Conservation (phyloP, 2,329 filamentous ascomycete genomes). For the Mycosphaerelloides madeirae region DNA sequence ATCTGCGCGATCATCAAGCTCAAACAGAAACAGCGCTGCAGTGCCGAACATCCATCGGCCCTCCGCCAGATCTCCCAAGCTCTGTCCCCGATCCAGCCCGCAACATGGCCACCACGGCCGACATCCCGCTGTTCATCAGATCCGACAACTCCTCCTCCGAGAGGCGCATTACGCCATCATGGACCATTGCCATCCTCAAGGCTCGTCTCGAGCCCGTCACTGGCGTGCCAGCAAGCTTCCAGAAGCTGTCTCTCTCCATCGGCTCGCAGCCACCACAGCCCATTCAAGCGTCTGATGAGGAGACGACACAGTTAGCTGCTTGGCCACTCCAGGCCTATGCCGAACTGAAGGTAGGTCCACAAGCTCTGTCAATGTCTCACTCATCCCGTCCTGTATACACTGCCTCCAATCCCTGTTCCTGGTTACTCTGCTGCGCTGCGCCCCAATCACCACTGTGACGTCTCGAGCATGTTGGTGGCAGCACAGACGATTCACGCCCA, state of each 20-base stretch:
- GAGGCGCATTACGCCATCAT: slow-evolving; percentile 85
- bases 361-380: slow-evolving; percentile 9
- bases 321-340: slow-evolving; percentile 70
- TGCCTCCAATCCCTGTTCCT: slow-evolving; percentile 4
- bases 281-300: slow-evolving; percentile 68
- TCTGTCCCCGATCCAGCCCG: neutral
- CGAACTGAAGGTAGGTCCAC: slow-evolving; percentile 68
- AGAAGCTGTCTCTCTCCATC: slow-evolving; percentile 68
- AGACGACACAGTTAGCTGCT: slow-evolving; percentile 57
- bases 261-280: slow-evolving; percentile 58
- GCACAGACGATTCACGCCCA: too few species aligned
- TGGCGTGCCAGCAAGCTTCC: slow-evolving; percentile 75
- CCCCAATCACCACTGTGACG: slow-evolving; percentile 1
- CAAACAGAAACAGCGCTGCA: neutral
- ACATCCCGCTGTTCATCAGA: slow-evolving; percentile 69
- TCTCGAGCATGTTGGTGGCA: slow-evolving; percentile 4
- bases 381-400: slow-evolving; percentile 12
- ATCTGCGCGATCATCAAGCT: too few species aligned
- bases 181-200: slow-evolving; percentile 81
- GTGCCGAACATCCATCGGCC: neutral
- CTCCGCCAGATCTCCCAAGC: neutral
- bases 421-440: slow-evolving; percentile 3
- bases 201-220: slow-evolving; percentile 87
- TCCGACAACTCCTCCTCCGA: slow-evolving; percentile 78
- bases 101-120: slow-evolving; percentile 50